phyloP scores from a whole-genome alignment of 768 basidiomycete species.

The Phanerochaete carnosa region DNA sequence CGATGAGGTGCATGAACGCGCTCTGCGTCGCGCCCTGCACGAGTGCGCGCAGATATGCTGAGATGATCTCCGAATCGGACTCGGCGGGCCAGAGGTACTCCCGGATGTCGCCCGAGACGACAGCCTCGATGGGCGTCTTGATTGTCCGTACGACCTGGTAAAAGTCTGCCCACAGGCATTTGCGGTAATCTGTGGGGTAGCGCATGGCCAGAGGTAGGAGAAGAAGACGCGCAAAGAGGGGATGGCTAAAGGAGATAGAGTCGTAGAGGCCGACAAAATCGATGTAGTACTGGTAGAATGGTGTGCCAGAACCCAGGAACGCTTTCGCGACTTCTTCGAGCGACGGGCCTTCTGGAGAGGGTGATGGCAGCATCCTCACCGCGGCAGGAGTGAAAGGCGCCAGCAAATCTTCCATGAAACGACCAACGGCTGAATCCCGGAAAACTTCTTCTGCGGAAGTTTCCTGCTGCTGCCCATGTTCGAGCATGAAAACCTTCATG shows the following conservation, averaged over 20 bases:
- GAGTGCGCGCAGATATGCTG: conserved; percentile 60
- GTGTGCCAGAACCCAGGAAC: conserved; percentile 64
- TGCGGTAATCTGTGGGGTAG: conserved; percentile 81
- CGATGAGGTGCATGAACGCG: conserved; percentile 57
- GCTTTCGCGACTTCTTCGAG: conserved; percentile 54
- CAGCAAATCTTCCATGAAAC: conserved; percentile 58
- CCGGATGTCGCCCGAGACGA: conserved; percentile 49
- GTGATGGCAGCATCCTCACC: conserved; percentile 16
- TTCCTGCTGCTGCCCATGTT: conserved; percentile 62
- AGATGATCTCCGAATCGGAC: conserved; percentile 53
- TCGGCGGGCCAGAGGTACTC: conserved; percentile 77
- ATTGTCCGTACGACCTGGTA: conserved; percentile 62
- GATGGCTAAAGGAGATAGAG: conserved; percentile 83
- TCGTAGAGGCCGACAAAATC: conserved; percentile 91
- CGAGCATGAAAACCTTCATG: conserved; percentile 96
- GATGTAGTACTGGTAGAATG: conserved; percentile 93
- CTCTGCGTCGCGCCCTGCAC: conserved; percentile 39
- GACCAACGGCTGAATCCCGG: conserved; percentile 63
- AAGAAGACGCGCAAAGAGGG: conserved; percentile 69
- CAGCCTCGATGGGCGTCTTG: conserved; percentile 44
- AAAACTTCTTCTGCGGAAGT: conserved; percentile 62
- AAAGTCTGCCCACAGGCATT: conserved; percentile 80
- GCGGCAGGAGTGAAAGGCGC: conserved; percentile 43
- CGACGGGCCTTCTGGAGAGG: conserved; percentile 20
- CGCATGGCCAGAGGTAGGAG: conserved; percentile 73